Evolutionary conservation across 257 asterid species (phyloP), one percentile per base, ranked within the genome.

Genomic region (Plantago ovata): DNA sequence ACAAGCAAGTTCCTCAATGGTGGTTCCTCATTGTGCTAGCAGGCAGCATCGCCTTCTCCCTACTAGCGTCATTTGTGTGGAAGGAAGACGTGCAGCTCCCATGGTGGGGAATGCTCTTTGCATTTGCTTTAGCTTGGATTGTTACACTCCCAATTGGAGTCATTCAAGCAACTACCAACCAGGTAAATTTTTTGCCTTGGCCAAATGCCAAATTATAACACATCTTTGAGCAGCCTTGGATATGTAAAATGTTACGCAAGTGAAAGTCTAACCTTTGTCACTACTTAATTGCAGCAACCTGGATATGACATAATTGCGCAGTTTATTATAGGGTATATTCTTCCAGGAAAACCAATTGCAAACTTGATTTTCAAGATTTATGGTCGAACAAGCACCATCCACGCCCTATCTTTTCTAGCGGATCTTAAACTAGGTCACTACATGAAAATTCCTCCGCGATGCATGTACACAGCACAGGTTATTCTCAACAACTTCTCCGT

Each of bases 371-470:
- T 87, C 94, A 91, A 91, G 82, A 91, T 91, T 23, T 91, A 91
- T 41, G 98, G 98, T n/a, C 74, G 96, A 19, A 87, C 79, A 56
- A 91, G 98, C 69, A 84, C 94, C 5, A 72, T 87, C 10, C 98
- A 90, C 6, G 95, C 96, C 23, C 92, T 90, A 50, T 81, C 96
- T 13, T 90, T 90, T 81, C 70, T 91, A 40, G 87, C 98, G 0
- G 98, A 91, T 77, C 98, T 91, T 15, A 90, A 90, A 64, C 95
- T 90, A 1, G 98, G 98, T 7, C 98, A 87, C 73, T 90, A 90
- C 84, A 84, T 90, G 98, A 91, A 91, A 74, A 91, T 91, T 45
- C 98, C 98, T 7, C 98, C 95, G 0, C 69, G 94, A 53, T 70
- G 84, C 95, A 87, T 91, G 98, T 91, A 67, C 71, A 62, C 75